phyloP scores from a whole-genome alignment of 2,329 filamentous ascomycete species.

The Myriosclerotinia duriaeana region DNA sequence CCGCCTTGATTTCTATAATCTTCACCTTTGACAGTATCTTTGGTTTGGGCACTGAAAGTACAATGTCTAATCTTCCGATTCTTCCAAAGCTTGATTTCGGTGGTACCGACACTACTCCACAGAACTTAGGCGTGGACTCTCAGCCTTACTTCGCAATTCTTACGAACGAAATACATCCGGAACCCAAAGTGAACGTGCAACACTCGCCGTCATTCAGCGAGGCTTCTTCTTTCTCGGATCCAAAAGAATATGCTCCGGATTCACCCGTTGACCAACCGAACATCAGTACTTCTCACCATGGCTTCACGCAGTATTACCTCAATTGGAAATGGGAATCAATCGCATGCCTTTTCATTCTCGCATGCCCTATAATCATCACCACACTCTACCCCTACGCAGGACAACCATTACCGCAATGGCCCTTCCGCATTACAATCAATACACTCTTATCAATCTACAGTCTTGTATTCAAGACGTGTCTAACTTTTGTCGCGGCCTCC shows the following conservation, averaged over 20 bases:
- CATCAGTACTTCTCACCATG: background rate
- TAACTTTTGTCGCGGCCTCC: background rate
- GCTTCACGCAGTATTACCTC: background rate
- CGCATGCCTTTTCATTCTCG: background rate
- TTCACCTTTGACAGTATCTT: too few species aligned
- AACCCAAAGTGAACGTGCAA: background rate
- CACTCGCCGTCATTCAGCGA: background rate
- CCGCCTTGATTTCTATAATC: too few species aligned
- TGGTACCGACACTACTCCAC: background rate
- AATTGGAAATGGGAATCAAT: background rate
- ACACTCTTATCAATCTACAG: background rate
- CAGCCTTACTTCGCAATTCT: background rate
- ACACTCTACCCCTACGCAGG: background rate
- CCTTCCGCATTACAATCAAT: background rate
- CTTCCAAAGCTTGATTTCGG: background rate
- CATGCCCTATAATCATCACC: background rate
- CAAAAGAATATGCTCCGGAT: background rate
- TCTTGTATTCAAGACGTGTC: background rate
- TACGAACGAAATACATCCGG: background rate
- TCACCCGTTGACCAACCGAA: background rate
- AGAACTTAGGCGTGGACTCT: background rate
- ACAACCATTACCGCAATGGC: background rate
- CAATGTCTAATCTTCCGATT: background rate
- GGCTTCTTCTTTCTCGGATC: background rate
- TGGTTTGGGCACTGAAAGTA: background rate